Percentiles rank a stretch among this genome's conserved stretches.
Conservation (phyloP, 441 rosid species). For the Populus hybrid region DNA sequence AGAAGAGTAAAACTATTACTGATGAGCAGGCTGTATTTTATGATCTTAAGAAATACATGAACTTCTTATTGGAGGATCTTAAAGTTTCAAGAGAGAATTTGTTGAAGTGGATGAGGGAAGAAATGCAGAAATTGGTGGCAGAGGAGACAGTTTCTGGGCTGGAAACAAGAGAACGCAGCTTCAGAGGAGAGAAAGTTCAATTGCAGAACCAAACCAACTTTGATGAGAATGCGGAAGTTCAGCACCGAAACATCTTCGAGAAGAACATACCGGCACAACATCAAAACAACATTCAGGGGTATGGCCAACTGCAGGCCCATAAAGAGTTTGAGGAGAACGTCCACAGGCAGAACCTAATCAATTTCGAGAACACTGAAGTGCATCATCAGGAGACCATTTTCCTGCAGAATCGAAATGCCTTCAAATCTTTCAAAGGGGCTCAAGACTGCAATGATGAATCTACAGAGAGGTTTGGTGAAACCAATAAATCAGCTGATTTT, state of each 20-base stretch:
- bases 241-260: no score
- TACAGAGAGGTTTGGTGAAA: conserved; percentile 15
- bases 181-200: no score
- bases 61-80: no score
- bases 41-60: conserved; percentile 42
- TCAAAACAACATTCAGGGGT: no score
- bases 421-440: conserved; percentile 12
- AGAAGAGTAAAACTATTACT: conserved; percentile 27
- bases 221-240: no score
- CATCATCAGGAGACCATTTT: conserved; percentile 20
- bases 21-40: conserved; percentile 31
- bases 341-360: conserved; percentile 14
- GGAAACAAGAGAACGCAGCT: no score
- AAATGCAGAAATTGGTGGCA: no score
- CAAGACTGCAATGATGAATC: conserved; percentile 10
- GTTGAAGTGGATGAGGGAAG: no score
- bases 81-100: no score
- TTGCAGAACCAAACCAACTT: no score
- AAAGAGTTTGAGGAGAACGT: conserved; percentile 14
- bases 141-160: no score
- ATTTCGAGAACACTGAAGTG: conserved; percentile 16
- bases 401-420: conserved; percentile 14
- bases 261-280: no score
- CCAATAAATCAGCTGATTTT: conserved; percentile 16
- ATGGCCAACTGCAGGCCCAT: conserved; percentile 14